phyloP scores from a whole-genome alignment of 495 filamentous ascomycete species.

The Aspergillus nidulans region DNA sequence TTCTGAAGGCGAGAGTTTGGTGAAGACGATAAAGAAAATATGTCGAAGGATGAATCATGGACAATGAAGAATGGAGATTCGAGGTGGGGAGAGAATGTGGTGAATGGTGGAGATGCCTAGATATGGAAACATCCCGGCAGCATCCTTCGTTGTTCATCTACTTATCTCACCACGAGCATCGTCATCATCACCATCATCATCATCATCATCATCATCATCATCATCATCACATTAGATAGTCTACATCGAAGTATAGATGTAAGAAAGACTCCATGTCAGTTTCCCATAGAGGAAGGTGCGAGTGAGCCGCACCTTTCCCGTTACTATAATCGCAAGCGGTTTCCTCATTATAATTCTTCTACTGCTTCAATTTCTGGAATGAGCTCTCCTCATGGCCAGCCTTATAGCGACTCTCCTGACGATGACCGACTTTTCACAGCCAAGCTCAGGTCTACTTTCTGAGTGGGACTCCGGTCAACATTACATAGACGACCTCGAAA shows the following conservation, averaged over 20 bases:
- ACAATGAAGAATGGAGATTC: not conserved
- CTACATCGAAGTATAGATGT: too few relatives aligned
- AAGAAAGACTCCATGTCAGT: too few relatives aligned
- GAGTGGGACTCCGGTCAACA: not conserved
- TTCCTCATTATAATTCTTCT: not conserved
- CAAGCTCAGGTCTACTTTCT: not conserved
- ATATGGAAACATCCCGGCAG: not conserved
- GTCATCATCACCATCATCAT: too few relatives aligned
- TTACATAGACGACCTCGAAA: not conserved
- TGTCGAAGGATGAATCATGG: not conserved
- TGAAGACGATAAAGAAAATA: not conserved
- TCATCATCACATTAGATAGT: too few relatives aligned
- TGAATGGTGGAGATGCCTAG: not conserved
- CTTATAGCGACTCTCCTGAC: not conserved
- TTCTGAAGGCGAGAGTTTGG: not conserved
- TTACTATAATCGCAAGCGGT: not conserved
- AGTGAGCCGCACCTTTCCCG: not conserved
- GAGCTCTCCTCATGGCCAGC: not conserved
- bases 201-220: too few relatives aligned
- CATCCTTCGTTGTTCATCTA: not conserved
- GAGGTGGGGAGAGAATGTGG: not conserved
- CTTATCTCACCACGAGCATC: not conserved
- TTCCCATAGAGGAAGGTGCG: not conserved
- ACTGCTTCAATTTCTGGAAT: not conserved
- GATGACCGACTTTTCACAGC: not conserved